Conservation (phyloP, 768 basidiomycete genomes). For the Gloeostereum incarnatum region DNA sequence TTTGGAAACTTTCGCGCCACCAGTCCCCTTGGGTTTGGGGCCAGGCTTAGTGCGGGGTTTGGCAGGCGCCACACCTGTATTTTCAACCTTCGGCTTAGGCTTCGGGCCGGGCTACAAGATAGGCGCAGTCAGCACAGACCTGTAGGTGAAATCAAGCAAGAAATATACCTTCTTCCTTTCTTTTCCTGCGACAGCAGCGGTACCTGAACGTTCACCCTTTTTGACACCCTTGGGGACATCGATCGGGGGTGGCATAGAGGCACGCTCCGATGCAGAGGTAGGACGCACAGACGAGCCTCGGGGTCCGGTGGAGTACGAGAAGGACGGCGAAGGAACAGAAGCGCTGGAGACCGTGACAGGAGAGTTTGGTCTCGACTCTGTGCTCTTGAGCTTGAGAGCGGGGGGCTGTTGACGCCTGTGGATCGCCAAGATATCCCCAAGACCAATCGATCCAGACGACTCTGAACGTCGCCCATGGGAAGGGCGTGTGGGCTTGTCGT, state of each 20-base stretch:
- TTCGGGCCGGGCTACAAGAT: slow-evolving; percentile 20
- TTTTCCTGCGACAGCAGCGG: slow-evolving; percentile 12
- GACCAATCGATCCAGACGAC: too few species aligned
- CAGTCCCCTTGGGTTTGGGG: slow-evolving; percentile 11
- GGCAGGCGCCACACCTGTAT: slow-evolving; percentile 8
- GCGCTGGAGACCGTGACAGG: not conserved
- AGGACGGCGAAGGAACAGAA: not conserved
- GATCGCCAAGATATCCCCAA: too few species aligned
- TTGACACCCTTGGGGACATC: slow-evolving; percentile 1
- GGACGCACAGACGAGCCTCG: slow-evolving; percentile 3
- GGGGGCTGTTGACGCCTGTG: not conserved
- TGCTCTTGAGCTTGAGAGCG: not conserved
- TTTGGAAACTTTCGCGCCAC: slow-evolving; percentile 11
- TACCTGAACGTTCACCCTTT: too few species aligned
- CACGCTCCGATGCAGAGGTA: slow-evolving; percentile 26
- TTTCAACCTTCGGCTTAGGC: slow-evolving; percentile 20
- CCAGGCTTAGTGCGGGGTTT: slow-evolving; percentile 10
- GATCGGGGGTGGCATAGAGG: slow-evolving; percentile 51
- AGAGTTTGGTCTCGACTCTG: slow-evolving; percentile 1
- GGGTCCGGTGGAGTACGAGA: not conserved
- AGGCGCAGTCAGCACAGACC: slow-evolving; percentile 1
- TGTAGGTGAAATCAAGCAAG: not conserved
- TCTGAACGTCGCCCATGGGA: too few species aligned
- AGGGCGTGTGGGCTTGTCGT: slow-evolving; percentile 28
- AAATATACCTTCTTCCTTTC: slow-evolving; percentile 11